Base-by-base conservation (phyloP, 495 filamentous ascomycete genomes). In the Coniosporium apollinis region DNA sequence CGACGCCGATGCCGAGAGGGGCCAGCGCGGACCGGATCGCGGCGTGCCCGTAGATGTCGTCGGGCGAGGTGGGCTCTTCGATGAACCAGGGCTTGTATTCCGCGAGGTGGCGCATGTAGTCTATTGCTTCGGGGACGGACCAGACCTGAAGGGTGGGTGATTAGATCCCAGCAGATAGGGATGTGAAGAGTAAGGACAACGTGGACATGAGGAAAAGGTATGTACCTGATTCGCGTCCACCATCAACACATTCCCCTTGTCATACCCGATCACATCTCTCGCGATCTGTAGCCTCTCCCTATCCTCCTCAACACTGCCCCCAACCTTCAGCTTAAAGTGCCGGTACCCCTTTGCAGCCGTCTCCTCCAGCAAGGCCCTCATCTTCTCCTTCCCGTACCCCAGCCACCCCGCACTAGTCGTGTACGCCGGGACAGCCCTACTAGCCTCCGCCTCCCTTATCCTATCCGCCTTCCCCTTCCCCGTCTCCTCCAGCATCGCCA, bases 81-180 rank as follows among this genome's bases (percentile, higher is more conserved):
- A 94, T 93, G 61, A 94, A 94, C 85, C 85, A 94, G 28, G 85
- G 85, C 62, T 77, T 75, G 66, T 81, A 94, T 43, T 82, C 72
- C 22, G 70, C 74, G 14, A 94, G 75, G 45, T 79, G 53, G 37
- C 75, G 61, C 83, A 92, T 92, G 65, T 85, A 82, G 34, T 67
- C 70, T 45, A 94, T 87, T 1, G 85, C 85, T 56, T 94, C 82
- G 10, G 83, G 83, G 19, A 93, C 84, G 28, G 73, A 79, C 85
- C 85, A 94, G 22, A 94, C 70, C 62, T 71, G 21, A n/a, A n/a
- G n/a, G 16, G 7, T 14, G 15, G 19, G 18, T 20, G 11, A 34
- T 19, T 8, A 38, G 20, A n/a, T n/a, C n/a, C n/a, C n/a, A n/a
- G n/a, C n/a, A n/a, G n/a, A n/a, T n/a, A n/a, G n/a, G n/a, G n/a